Evolutionary conservation across 331 rosid species (phyloP).

Genomic region (Acacia pycnantha): DNA sequence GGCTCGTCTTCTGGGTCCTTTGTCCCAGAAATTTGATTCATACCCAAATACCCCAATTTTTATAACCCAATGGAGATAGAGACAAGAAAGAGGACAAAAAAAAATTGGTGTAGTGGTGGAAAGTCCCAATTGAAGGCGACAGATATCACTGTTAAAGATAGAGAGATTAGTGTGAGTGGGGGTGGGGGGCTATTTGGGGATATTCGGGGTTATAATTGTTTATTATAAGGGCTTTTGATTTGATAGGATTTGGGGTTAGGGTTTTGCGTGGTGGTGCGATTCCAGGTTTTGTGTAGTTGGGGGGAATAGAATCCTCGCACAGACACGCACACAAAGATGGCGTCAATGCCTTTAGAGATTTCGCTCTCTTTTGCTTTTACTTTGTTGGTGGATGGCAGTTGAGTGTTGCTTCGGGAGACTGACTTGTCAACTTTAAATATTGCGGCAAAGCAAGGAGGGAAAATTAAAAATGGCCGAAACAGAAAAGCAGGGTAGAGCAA

Average conservation of each 20-base stretch:
- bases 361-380: slow-evolving; percentile 1
- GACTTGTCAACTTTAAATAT: background rate
- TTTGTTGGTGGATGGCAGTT: background rate
- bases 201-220: background rate
- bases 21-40: slow-evolving; percentile 62
- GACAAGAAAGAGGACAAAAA: slow-evolving; percentile 16
- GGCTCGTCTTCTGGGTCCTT: slow-evolving; percentile 67
- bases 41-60: slow-evolving; percentile 41
- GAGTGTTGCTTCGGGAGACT: background rate
- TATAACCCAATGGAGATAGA: slow-evolving; percentile 35
- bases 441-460: background rate
- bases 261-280: slow-evolving; percentile 5
- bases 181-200: slow-evolving; percentile 23
- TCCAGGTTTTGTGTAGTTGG: background rate
- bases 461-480: background rate
- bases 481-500: background rate
- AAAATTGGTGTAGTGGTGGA: slow-evolving; percentile 46
- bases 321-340: background rate
- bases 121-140: slow-evolving; percentile 90
- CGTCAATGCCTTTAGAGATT: slow-evolving; percentile 14
- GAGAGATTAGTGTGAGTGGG: slow-evolving; percentile 44
- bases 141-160: slow-evolving; percentile 56
- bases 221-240: slow-evolving; percentile 2
- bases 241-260: slow-evolving; percentile 12
- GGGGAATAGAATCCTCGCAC: background rate